phyloP scores from a whole-genome alignment of 73 alveolate genomes.

The Paramecium biaurelia region DNA sequence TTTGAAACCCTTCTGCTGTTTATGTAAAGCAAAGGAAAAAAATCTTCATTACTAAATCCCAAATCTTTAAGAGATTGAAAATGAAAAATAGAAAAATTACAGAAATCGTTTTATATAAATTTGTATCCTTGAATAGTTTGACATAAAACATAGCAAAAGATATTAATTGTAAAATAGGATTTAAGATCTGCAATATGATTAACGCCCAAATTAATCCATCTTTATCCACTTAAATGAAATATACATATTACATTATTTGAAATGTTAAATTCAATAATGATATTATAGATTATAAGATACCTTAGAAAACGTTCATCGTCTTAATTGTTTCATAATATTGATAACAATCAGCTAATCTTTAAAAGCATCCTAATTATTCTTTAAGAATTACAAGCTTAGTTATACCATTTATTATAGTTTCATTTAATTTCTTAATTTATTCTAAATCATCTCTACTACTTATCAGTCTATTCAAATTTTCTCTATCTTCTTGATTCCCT shows the following conservation, averaged over 20 bases:
- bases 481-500: background rate
- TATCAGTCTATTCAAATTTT: background rate
- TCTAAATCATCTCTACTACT: background rate
- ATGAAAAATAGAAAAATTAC: background rate
- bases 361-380: background rate
- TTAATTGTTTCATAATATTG: background rate
- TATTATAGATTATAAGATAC: background rate
- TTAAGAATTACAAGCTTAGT: background rate
- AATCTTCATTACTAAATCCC: background rate
- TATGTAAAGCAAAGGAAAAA: background rate
- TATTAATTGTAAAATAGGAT: background rate
- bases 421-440: background rate
- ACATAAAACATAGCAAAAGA: background rate
- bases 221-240: background rate
- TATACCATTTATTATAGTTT: background rate
- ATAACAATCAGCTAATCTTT: background rate
- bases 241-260: background rate
- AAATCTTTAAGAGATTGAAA: background rate
- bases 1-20: background rate
- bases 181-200: background rate
- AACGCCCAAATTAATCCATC: background rate
- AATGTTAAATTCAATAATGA: background rate
- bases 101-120: background rate
- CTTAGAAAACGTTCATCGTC: background rate
- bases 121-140: background rate